phyloP scores from a whole-genome alignment of 2,329 filamentous ascomycete genomes.

The Microdochium paspali region DNA sequence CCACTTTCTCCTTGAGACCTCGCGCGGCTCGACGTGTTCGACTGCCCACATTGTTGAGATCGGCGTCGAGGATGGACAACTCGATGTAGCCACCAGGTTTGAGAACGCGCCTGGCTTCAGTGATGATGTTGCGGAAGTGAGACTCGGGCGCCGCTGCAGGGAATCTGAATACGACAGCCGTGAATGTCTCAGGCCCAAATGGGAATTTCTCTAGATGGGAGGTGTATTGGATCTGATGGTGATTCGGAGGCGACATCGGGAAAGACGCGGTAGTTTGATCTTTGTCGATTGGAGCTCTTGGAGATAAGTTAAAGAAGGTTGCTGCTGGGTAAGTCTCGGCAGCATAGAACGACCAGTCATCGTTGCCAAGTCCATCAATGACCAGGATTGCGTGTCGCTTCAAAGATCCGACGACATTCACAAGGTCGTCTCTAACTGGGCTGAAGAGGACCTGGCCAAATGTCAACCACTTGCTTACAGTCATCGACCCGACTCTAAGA shows the following conservation, averaged over 20 bases:
- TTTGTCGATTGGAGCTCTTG: slow-evolving; percentile 39
- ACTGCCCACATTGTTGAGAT: slow-evolving; percentile 75
- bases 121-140: slow-evolving; percentile 61
- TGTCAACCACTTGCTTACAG: slow-evolving; percentile 79
- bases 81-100: slow-evolving; percentile 75
- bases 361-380: slow-evolving; percentile 76
- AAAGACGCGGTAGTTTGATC: slow-evolving; percentile 35
- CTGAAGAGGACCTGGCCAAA: slow-evolving; percentile 80
- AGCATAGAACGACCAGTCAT: slow-evolving; percentile 82
- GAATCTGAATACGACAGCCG: slow-evolving; percentile 68
- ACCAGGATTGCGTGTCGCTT: slow-evolving; percentile 62
- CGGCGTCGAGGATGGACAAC: slow-evolving; percentile 66
- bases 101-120: slow-evolving; percentile 68
- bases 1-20: slow-evolving; percentile 61
- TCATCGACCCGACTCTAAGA: slow-evolving; percentile 70
- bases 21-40: slow-evolving; percentile 60
- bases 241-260: slow-evolving; percentile 54
- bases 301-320: slow-evolving; percentile 68
- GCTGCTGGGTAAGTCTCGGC: slow-evolving; percentile 69
- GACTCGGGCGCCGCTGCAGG: slow-evolving; percentile 59
- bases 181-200: slow-evolving; percentile 68
- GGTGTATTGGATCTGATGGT: slow-evolving; percentile 63
- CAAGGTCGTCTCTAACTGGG: slow-evolving; percentile 63
- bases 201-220: slow-evolving; percentile 59
- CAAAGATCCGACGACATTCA: slow-evolving; percentile 35